Base-by-base conservation (phyloP, 345 rosid species). In the Passiflora organensis region DNA sequence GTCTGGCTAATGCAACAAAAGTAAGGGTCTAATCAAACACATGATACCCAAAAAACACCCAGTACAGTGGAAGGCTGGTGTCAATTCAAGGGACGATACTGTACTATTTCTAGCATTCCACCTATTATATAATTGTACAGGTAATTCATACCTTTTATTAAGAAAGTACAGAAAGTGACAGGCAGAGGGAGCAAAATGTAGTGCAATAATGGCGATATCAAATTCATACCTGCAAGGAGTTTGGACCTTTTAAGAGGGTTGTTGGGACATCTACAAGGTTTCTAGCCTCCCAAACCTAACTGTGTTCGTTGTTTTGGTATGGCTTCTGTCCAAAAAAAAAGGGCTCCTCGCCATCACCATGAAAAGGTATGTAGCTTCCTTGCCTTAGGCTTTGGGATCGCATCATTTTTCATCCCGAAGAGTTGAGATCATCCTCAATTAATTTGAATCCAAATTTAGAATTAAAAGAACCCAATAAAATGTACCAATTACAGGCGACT, bases 11-110 rank as follows among this genome's bases (percentile, higher is more conserved):
- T 14, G 52, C 53, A 68, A 59, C 67, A 55, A 53, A 50, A 16
- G 60, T 13, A 58, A 37, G 15, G 25, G 63, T 69, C 75, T 56
- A 53, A 74, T 74, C 75, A 39, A 32, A 58, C 75, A 68, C 77
- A 71, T 75, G 49, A 74, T 39, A 56, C 71, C 56, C 65, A 60
- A 68, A 68, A 68, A 50, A 6, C 2, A 20, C 13, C 32, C 24
- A 45, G 51, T 2, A 51, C 54, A 39, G 23, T 67, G 14, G 58
- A 74, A 67, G 64, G 72, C 43, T 13, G 2, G 19, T 18, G 81
- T 77, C 74, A 49, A 53, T 50, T 67, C 69, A 61, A 55, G 9
- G 28, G 8, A 23, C 6, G 38, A 28, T 34, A 49, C 43, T 13
- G 13, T n/a, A 47, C 13, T 20, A 19, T 46, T 49, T 48, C n/a